A percentile compares a stretch with the other conserved stretches of the same genome.
Evolutionary conservation across 805 yeast species (phyloP).

Genomic region (Hanseniaspora occidentalis): DNA sequence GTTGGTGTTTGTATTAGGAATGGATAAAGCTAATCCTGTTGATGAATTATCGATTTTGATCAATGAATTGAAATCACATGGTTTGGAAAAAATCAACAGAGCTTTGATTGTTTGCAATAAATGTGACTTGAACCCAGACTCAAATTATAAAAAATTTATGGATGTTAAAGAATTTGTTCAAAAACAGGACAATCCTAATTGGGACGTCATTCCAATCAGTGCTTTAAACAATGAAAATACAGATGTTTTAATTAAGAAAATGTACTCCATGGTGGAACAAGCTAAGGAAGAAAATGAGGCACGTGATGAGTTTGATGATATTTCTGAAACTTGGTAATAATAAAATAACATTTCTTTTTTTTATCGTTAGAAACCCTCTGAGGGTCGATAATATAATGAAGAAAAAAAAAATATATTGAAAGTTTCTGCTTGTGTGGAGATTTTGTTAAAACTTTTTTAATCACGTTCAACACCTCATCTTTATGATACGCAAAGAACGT

Average conservation of each 20-base stretch:
- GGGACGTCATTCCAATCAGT: conserved; percentile 79
- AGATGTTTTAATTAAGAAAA: conserved; percentile 52
- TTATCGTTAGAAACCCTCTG: neutral
- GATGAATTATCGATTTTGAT: conserved; percentile 50
- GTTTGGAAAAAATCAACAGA: conserved; percentile 46
- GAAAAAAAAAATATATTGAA: neutral
- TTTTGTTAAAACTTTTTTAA: too few species aligned
- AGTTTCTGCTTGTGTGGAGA: neutral
- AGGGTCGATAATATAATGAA: too few species aligned
- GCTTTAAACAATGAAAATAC: conserved; percentile 64
- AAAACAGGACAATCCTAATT: conserved; percentile 21
- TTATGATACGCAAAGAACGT: too few species aligned
- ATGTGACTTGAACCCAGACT: conserved; percentile 51
- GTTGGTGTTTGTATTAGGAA: conserved; percentile 70
- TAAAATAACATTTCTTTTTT: neutral
- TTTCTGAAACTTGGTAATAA: neutral
- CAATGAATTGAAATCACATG: conserved; percentile 53
- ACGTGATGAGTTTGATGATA: neutral
- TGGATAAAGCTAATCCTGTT: conserved; percentile 57
- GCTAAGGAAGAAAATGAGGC: neutral
- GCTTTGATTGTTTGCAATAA: conserved; percentile 83
- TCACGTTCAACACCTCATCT: too few species aligned
- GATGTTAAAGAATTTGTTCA: conserved; percentile 34
- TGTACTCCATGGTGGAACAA: conserved; percentile 37
- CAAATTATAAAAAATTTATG: conserved; percentile 27